These are phyloP conservation scores for Pogostemon cablin DNA, from an alignment of 257 asterid species.

Conservation along the genomic window DNA sequence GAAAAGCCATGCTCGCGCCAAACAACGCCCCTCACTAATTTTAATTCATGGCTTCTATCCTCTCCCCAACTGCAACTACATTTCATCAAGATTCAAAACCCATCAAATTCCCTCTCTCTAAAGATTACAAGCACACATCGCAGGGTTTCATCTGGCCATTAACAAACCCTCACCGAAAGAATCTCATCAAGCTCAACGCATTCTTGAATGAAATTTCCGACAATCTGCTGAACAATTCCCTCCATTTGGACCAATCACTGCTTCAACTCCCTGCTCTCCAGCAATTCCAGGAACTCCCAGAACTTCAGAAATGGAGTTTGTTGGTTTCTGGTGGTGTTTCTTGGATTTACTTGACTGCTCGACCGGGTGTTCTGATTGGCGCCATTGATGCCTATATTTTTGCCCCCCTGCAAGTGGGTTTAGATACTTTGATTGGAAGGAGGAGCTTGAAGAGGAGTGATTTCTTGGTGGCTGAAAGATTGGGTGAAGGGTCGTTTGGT, in stretches of 20 bases:
- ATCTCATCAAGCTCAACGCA: constrained; percentile 49
- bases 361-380: constrained; percentile 90
- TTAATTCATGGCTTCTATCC: constrained; percentile 62
- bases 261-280: constrained; percentile 50
- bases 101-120: constrained; percentile 37
- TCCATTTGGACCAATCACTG: constrained; percentile 48
- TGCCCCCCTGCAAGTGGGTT: constrained; percentile 78
- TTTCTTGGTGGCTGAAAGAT: constrained; percentile 72
- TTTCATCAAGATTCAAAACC: constrained; percentile 50
- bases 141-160: constrained; percentile 32
- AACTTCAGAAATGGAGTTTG: constrained; percentile 57
- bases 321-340: constrained; percentile 56
- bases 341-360: constrained; percentile 88
- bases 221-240: constrained; percentile 32
- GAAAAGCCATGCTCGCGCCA: constrained; percentile 14
- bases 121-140: constrained; percentile 25
- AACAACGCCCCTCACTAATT: constrained; percentile 14
- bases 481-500: constrained; percentile 96
- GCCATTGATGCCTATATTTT: constrained; percentile 83
- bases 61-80: constrained; percentile 52
- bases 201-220: constrained; percentile 54
- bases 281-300: constrained; percentile 62
- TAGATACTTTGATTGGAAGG: constrained; percentile 74
- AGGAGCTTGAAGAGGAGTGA: constrained; percentile 70
- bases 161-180: constrained; percentile 34